A percentile compares a stretch with the other conserved stretches of the same genome.
phyloP scores from a whole-genome alignment of 805 yeast genomes.

The Lipomyces spencermartinsiae region DNA sequence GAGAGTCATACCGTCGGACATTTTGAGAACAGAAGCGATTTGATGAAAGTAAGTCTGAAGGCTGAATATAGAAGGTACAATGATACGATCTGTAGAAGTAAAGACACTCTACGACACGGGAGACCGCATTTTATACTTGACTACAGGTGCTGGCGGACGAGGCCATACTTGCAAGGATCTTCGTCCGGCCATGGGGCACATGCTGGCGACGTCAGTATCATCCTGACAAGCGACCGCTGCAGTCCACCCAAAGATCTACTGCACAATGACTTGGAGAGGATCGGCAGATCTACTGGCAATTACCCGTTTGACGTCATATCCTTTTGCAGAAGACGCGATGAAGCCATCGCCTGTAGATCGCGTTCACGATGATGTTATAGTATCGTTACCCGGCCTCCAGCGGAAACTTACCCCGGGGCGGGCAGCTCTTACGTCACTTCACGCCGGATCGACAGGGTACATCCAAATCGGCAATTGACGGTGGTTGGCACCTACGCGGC shows the following conservation, averaged over 20 bases:
- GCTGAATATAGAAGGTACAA: constrained; percentile 11
- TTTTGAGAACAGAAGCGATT: constrained; percentile 14
- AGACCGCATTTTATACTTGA: not conserved
- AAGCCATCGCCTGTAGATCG: not conserved
- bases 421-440: no score
- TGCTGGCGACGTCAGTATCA: not conserved
- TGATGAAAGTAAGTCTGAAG: constrained; percentile 21
- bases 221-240: no score
- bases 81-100: no score
- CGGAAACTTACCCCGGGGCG: no score
- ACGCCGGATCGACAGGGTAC: not conserved
- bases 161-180: not conserved
- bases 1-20: constrained; percentile 26
- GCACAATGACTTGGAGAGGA: not conserved
- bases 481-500: no score
- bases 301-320: no score
- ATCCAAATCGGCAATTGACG: not conserved
- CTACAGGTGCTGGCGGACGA: not conserved
- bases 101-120: not conserved
- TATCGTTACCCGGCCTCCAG: not conserved
- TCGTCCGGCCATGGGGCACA: not conserved
- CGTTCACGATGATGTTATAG: not conserved
- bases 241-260: not conserved
- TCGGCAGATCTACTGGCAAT: not conserved
- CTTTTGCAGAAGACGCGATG: not conserved